These are phyloP conservation scores for Schizophyllum amplum DNA, from an alignment of 1,284 basidiomycete species.

Conservation along the genomic window DNA sequence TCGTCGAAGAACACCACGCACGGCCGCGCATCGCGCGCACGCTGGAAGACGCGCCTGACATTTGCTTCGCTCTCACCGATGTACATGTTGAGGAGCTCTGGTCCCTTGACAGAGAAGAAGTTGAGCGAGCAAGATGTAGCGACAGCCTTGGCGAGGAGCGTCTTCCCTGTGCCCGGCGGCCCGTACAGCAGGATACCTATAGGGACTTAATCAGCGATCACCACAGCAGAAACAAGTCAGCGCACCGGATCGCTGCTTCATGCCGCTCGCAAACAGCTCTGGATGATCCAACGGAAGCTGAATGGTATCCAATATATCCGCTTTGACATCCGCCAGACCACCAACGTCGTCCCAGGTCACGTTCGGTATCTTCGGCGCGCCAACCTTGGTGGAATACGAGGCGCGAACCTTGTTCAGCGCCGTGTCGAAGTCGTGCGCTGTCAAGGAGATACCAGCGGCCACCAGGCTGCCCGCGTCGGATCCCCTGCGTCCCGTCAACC, in stretches of 20 bases:
- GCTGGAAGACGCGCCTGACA: slow-evolving; percentile 87
- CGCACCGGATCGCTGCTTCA: slow-evolving; percentile 93
- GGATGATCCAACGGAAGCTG: slow-evolving; percentile 93
- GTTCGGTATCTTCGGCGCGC: slow-evolving; percentile 93
- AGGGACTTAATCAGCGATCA: not conserved
- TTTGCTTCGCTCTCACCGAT: slow-evolving; percentile 98
- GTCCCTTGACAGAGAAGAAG: slow-evolving; percentile 95
- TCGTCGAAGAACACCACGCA: slow-evolving; percentile 99
- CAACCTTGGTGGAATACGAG: slow-evolving; percentile 88
- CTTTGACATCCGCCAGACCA: slow-evolving; percentile 82
- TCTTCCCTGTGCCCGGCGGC: slow-evolving; percentile 95
- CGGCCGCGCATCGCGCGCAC: slow-evolving; percentile 83
- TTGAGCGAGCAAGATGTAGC: slow-evolving; percentile 90
- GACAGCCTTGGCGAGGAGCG: slow-evolving; percentile 88
- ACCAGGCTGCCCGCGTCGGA: slow-evolving; percentile 29
- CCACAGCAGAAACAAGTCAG: not conserved
- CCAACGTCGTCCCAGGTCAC: slow-evolving; percentile 99
- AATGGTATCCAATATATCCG: slow-evolving; percentile 95
- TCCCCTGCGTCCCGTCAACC: not conserved
- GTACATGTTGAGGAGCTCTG: slow-evolving; percentile 95
- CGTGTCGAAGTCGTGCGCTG: slow-evolving; percentile 60
- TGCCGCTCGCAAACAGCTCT: slow-evolving; percentile 85
- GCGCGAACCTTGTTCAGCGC: slow-evolving; percentile 75
- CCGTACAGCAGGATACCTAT: slow-evolving; percentile 85
- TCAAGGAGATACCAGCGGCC: slow-evolving; percentile 43